These are phyloP conservation scores for Suaeda aralocaspica DNA, from an alignment of 148 eudicot species.

Conservation along the genomic window DNA sequence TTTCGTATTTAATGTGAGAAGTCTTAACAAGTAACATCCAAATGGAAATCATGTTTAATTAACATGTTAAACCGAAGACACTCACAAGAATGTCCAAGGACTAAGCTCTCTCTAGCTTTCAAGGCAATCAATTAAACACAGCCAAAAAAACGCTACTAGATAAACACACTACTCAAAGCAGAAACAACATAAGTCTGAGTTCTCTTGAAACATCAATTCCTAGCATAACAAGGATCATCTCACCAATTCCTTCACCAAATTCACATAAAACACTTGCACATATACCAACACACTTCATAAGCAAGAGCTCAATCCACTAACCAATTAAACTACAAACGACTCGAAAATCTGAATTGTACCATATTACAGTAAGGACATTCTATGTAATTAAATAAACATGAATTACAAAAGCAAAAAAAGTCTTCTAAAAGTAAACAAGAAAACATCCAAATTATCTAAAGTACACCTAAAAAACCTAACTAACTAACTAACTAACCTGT, in stretches of 20 bases:
- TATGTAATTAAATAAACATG: not conserved
- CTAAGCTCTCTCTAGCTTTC: not conserved
- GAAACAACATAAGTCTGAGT: not conserved
- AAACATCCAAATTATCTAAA: not conserved
- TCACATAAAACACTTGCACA: not conserved
- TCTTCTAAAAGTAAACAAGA: not conserved
- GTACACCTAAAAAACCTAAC: not conserved
- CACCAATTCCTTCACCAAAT: not conserved
- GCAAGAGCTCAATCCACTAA: not conserved
- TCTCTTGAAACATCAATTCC: not conserved
- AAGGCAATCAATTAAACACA: not conserved
- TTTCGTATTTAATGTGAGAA: not conserved
- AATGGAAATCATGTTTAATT: not conserved
- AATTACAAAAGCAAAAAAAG: not conserved
- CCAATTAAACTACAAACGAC: not conserved
- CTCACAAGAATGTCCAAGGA: not conserved
- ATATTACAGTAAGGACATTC: not conserved
- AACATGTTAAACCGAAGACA: not conserved
- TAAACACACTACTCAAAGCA: not conserved
- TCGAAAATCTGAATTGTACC: not conserved
- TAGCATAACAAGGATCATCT: not conserved
- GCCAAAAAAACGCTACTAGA: not conserved
- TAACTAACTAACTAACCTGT: conserved; percentile 48
- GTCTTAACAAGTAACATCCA: not conserved
- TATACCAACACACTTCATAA: not conserved